Conservation (phyloP, 2,329 filamentous ascomycete genomes). For the Pseudocercospora fijiensis region DNA sequence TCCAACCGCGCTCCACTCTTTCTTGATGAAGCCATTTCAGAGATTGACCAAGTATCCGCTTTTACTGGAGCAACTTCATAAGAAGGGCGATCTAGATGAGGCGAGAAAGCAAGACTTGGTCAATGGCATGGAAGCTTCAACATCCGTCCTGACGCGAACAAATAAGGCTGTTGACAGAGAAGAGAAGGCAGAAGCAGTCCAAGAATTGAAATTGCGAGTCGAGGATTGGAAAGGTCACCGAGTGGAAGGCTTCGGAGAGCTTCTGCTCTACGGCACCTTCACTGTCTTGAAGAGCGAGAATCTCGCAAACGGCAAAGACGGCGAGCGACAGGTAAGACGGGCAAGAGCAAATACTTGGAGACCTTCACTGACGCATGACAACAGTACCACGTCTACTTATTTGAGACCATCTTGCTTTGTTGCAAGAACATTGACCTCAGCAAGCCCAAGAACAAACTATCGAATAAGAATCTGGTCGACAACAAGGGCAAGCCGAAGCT, state of each 20-base stretch:
- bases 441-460: conserved; percentile 71
- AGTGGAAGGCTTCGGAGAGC: conserved; percentile 84
- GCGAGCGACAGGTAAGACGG: conserved; percentile 76
- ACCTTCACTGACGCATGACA: neutral
- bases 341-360: neutral
- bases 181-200: conserved; percentile 76
- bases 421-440: conserved; percentile 91
- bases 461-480: conserved; percentile 69
- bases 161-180: conserved; percentile 91
- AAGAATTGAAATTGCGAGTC: conserved; percentile 76
- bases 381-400: conserved; percentile 96
- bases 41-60: conserved; percentile 91
- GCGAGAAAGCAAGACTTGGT: conserved; percentile 69
- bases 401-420: conserved; percentile 90
- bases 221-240: conserved; percentile 97
- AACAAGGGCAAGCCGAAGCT: conserved; percentile 73
- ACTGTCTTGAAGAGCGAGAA: conserved; percentile 71
- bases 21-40: conserved; percentile 95
- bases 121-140: conserved; percentile 76
- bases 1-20: conserved; percentile 83
- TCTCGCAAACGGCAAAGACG: conserved; percentile 64
- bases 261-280: conserved; percentile 86
- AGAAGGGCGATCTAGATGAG: conserved; percentile 74
- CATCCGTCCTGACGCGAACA: conserved; percentile 76
- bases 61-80: conserved; percentile 80